These are phyloP conservation scores for Malassezia caprae DNA, from an alignment of 1,284 basidiomycete genomes.

Conservation along the genomic window DNA sequence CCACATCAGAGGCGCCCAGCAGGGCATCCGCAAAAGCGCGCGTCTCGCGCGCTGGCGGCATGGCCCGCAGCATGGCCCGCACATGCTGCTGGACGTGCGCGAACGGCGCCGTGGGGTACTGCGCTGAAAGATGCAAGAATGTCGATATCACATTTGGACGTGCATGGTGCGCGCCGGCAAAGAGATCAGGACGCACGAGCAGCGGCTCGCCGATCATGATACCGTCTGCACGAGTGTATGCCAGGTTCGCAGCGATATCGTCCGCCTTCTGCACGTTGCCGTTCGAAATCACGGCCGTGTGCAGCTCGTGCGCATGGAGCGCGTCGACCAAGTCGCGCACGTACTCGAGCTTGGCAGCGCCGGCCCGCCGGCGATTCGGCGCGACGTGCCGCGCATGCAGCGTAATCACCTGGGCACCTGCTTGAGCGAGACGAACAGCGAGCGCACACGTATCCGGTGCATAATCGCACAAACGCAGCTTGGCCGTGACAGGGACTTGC, in stretches of 20 bases:
- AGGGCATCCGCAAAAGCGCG: conserved; percentile 5
- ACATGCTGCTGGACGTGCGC: conserved; percentile 11
- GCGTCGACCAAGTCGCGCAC: conserved; percentile 54
- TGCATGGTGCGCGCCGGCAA: conserved; percentile 1
- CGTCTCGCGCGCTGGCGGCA: conserved; percentile 9
- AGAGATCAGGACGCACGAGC: conserved; percentile 57
- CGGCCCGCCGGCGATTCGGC: conserved; percentile 58
- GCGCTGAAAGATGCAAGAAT: conserved; percentile 4
- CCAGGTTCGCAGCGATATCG: conserved; percentile 56
- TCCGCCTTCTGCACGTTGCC: conserved; percentile 60
- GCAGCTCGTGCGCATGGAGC: conserved; percentile 38
- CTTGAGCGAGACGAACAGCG: conserved; percentile 55
- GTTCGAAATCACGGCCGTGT: conserved; percentile 61
- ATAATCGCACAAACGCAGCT: conserved; percentile 53
- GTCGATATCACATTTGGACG: not conserved
- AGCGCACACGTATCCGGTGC: conserved; percentile 55
- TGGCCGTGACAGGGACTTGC: conserved; percentile 57
- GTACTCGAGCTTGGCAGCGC: conserved; percentile 58
- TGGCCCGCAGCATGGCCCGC: conserved; percentile 8
- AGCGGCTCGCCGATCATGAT: conserved; percentile 67
- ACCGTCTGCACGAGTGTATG: conserved; percentile 60
- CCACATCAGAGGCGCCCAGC: not conserved
- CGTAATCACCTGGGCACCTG: conserved; percentile 60
- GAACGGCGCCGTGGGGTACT: conserved; percentile 4
- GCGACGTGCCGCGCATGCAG: conserved; percentile 64